A percentile compares a stretch with the other conserved stretches of the same genome.
These are phyloP conservation scores for Blakeslea trispora DNA, from an alignment of 371 early-diverging fungal genomes.

Conservation along the genomic window DNA sequence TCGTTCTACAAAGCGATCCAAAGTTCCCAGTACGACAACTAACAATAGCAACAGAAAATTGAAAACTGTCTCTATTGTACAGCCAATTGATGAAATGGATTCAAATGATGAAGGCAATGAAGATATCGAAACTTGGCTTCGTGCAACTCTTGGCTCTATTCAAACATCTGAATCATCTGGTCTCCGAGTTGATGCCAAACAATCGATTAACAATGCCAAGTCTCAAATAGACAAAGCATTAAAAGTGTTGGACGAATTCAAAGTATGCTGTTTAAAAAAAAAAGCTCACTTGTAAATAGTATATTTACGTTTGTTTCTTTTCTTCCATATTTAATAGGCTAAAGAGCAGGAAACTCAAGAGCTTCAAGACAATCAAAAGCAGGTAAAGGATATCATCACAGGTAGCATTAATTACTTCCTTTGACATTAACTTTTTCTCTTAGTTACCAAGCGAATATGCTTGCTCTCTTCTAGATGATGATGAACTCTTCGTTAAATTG, in stretches of 20 bases:
- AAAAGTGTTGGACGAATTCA: slow-evolving; percentile 48
- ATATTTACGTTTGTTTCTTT: not conserved
- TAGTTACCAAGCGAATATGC: slow-evolving; percentile 8
- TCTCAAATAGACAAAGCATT: slow-evolving; percentile 56
- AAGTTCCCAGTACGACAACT: slow-evolving; percentile 12
- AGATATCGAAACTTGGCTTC: slow-evolving; percentile 26
- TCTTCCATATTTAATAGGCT: slow-evolving; percentile 5
- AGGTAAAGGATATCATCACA: slow-evolving; percentile 1
- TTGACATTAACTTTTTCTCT: too few relatives aligned
- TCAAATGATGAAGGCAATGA: slow-evolving; percentile 16
- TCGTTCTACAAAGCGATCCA: slow-evolving; percentile 23
- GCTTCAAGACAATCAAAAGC: not conserved
- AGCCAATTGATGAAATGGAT: not conserved
- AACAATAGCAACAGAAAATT: not conserved
- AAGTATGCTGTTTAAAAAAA: slow-evolving; percentile 19
- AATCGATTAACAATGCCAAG: slow-evolving; percentile 54
- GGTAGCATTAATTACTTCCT: too few relatives aligned
- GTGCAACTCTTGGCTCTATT: slow-evolving; percentile 22
- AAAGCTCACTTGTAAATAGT: too few relatives aligned
- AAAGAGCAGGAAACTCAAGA: slow-evolving; percentile 9
- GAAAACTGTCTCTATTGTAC: not conserved
- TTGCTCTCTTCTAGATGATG: slow-evolving; percentile 27
- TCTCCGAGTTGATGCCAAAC: slow-evolving; percentile 37
- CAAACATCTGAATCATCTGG: slow-evolving; percentile 25
- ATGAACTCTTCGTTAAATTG: slow-evolving; percentile 25